phyloP scores from a whole-genome alignment of 305 asterid genomes.

The Striga hermonthica region DNA sequence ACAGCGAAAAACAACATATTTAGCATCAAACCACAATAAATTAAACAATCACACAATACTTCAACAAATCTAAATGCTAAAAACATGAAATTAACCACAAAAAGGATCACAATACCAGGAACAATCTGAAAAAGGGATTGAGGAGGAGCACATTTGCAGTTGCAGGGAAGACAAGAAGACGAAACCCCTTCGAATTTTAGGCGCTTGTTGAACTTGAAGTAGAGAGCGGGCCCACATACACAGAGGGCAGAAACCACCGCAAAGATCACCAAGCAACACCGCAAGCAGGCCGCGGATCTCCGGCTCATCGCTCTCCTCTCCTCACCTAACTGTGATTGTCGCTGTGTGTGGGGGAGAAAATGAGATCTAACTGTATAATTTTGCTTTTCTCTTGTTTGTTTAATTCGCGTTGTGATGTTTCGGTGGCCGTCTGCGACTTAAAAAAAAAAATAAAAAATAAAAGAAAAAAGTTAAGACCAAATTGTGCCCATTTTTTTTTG shows the following conservation, averaged over 20 bases:
- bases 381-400: too few species aligned
- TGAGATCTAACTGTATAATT: conserved; percentile 41
- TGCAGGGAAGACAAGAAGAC: conserved; percentile 70
- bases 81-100: conserved; percentile 12
- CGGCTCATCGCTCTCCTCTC: conserved; percentile 53
- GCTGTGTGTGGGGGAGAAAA: conserved; percentile 21
- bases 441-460: too few species aligned
- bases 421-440: neutral
- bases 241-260: conserved; percentile 96
- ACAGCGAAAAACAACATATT: neutral
- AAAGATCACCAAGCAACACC: conserved; percentile 85
- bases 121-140: conserved; percentile 81
- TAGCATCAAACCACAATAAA: conserved; percentile 15
- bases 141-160: conserved; percentile 86
- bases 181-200: conserved; percentile 49
- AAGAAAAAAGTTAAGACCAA: too few species aligned
- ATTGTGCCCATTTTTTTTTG: too few species aligned
- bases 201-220: conserved; percentile 85
- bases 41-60: conserved; percentile 16
- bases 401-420: neutral
- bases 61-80: conserved; percentile 25
- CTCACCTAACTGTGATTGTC: conserved; percentile 23
- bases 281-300: conserved; percentile 76
- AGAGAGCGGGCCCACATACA: conserved; percentile 92
- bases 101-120: conserved; percentile 54